Conservation (phyloP, 2,329 filamentous ascomycete genomes). For the Diaporthe amygdali region DNA sequence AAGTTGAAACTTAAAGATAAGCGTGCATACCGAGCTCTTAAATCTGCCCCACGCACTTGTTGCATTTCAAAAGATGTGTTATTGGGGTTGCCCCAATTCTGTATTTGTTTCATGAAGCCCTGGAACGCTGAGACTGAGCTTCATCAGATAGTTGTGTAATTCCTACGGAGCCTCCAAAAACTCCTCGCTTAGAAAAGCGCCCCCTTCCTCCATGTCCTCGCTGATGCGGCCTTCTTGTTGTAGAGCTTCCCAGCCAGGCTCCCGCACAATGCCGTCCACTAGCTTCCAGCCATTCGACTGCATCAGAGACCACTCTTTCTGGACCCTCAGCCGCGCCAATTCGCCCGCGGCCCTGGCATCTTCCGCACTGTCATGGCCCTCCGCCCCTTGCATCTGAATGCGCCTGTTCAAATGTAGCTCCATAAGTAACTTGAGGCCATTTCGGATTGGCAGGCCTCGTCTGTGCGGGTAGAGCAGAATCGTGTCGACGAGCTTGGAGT, state of each 20-base stretch:
- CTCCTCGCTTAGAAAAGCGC: conserved; percentile 40
- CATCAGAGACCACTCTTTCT: conserved; percentile 72
- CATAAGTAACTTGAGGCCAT: conserved; percentile 78
- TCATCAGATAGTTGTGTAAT: not conserved
- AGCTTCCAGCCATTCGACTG: conserved; percentile 71
- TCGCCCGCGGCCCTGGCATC: conserved; percentile 91
- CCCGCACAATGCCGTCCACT: conserved; percentile 45
- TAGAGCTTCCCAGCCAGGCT: conserved; percentile 5
- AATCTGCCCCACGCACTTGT: too few species aligned
- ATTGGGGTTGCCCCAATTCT: not conserved
- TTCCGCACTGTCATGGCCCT: conserved; percentile 90
- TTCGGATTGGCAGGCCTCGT: conserved; percentile 75
- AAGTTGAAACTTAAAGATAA: not conserved
- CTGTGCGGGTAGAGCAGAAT: conserved; percentile 83
- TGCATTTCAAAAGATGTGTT: not conserved
- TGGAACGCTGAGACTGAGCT: not conserved
- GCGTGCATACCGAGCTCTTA: not conserved
- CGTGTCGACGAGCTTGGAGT: conserved; percentile 85
- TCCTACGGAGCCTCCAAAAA: conserved; percentile 39
- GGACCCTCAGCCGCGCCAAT: conserved; percentile 74
- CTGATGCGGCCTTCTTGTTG: conserved; percentile 19
- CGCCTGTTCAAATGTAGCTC: conserved; percentile 71
- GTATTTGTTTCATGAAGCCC: not conserved
- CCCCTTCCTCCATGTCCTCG: conserved; percentile 13
- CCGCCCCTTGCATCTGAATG: conserved; percentile 74